These are phyloP conservation scores for Gardenia jasminoides DNA, from an alignment of 257 asterid genomes.

Conservation along the genomic window DNA sequence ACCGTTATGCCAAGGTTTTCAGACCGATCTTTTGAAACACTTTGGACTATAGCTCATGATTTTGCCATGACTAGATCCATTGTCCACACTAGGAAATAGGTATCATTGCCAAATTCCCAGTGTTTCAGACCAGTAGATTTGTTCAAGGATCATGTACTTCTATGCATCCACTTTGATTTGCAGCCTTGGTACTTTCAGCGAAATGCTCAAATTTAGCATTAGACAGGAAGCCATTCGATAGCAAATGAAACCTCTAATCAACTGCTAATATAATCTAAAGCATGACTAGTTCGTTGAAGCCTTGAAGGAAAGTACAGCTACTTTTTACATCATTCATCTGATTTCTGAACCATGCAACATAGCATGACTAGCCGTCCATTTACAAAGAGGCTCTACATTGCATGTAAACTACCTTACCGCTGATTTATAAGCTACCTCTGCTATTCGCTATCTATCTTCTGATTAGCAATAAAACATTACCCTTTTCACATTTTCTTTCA, in stretches of 20 bases:
- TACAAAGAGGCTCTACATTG: conserved; percentile 34
- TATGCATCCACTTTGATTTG: neutral
- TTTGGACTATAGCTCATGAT: neutral
- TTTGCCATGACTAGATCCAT: neutral
- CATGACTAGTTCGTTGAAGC: neutral
- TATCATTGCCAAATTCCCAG: neutral
- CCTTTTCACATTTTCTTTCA: conserved; percentile 91
- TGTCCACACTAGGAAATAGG: neutral
- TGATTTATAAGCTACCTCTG: conserved; percentile 23
- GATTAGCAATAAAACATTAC: conserved; percentile 86
- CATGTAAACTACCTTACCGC: conserved; percentile 1
- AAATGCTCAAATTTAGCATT: neutral
- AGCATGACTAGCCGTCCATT: conserved; percentile 22
- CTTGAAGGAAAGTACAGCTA: conserved; percentile 23
- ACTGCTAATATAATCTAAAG: neutral
- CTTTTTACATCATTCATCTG: conserved; percentile 27
- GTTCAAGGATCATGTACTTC: neutral
- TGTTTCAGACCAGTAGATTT: neutral
- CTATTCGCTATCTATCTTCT: conserved; percentile 15
- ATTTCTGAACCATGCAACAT: conserved; percentile 11
- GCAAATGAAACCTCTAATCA: neutral
- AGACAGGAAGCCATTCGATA: neutral
- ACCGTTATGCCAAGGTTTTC: neutral
- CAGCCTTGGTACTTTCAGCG: neutral
- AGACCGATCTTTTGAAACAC: neutral